A percentile compares a stretch with the other conserved stretches of the same genome.
Evolutionary conservation across 2,329 filamentous ascomycete genomes (phyloP).

Genomic region (Tolypocladium cylindrosporum): DNA sequence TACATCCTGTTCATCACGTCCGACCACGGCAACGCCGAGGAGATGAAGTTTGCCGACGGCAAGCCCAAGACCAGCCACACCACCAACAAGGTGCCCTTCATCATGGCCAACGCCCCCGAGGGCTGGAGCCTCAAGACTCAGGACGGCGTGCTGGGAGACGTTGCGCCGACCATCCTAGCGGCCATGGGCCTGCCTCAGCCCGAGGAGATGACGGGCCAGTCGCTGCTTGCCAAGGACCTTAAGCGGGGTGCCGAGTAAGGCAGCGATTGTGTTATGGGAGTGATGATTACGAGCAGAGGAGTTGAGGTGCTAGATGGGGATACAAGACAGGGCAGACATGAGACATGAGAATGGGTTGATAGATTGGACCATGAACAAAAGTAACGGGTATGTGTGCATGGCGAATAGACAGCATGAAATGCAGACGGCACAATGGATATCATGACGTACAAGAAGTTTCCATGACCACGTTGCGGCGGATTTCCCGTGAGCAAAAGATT

Average conservation of each 20-base stretch:
- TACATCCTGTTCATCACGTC: slow-evolving; percentile 94
- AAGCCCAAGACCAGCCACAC: slow-evolving; percentile 98
- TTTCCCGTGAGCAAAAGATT: no score
- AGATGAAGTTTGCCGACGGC: slow-evolving; percentile 95
- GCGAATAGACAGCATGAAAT: not conserved
- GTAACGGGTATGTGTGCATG: not conserved
- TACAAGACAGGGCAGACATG: not conserved
- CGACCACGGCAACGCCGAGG: slow-evolving; percentile 96
- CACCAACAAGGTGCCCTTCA: slow-evolving; percentile 92
- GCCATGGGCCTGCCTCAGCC: slow-evolving; percentile 88
- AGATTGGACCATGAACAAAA: not conserved
- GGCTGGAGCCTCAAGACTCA: slow-evolving; percentile 79
- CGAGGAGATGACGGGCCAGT: slow-evolving; percentile 82
- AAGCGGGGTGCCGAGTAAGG: slow-evolving; percentile 20
- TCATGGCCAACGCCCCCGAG: slow-evolving; percentile 93
- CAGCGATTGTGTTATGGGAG: not conserved
- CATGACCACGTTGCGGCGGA: no score
- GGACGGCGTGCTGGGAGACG: slow-evolving; percentile 88
- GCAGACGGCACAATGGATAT: not conserved
- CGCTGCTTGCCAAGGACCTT: slow-evolving; percentile 67
- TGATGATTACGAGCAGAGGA: slow-evolving; percentile 3
- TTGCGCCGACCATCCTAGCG: slow-evolving; percentile 85
- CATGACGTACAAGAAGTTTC: not conserved
- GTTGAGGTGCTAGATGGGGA: not conserved
- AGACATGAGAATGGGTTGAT: slow-evolving; percentile 1